Base-by-base conservation (phyloP, 2,329 filamentous ascomycete genomes). In the Ceratocystiopsis sp. region DNA sequence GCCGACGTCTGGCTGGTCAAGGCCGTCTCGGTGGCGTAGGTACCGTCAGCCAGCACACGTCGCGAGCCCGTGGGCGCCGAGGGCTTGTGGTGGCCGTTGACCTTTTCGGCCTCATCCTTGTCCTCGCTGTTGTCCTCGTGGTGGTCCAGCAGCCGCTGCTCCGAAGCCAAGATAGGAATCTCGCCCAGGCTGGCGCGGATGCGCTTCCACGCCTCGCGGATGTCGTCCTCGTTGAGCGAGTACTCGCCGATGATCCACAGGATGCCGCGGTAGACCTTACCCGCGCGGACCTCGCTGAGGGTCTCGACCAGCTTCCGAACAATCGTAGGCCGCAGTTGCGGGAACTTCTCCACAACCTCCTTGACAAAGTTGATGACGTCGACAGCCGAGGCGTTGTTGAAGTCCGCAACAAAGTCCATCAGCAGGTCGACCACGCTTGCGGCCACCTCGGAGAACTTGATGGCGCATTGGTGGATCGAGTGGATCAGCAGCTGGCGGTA, bases 351-450 rank as follows among this genome's bases (percentile, higher is more conserved):
- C 8, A 96, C 89, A 4, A 98, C 91, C 60, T 98, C 91, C 64
- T 98, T 98, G 50, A 98, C 87, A 57, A 98, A 98, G 44, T 85
- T 87, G 57, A 98, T 96, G 43, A 98, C 89, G 61, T 98, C 91
- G 29, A 98, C 84, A 1, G 91, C 91, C 2, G 89, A 94, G 38
- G 84, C 82, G 57, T 93, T 95, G 68, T 93, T 96, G 60, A 96
- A 95, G 60, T 98, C 91, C 42, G 84, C 85, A 55, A 98, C 95
- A 59, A 96, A 96, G 62, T 98, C 91, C 91, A 98, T 98, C 43
- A 98, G 73, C 38, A 95, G 74, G 51, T 91, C 91, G 43, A 98
- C 91, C 15, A 98, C 91, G 57, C 85, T 96, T 38, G 89, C 84
- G 21, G 91, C 91, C 49, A 98, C 89, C 62, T 98, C 89, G 12